These are phyloP conservation scores for Heliosperma pusillum DNA, from an alignment of 148 eudicot genomes.

Conservation along the genomic window DNA sequence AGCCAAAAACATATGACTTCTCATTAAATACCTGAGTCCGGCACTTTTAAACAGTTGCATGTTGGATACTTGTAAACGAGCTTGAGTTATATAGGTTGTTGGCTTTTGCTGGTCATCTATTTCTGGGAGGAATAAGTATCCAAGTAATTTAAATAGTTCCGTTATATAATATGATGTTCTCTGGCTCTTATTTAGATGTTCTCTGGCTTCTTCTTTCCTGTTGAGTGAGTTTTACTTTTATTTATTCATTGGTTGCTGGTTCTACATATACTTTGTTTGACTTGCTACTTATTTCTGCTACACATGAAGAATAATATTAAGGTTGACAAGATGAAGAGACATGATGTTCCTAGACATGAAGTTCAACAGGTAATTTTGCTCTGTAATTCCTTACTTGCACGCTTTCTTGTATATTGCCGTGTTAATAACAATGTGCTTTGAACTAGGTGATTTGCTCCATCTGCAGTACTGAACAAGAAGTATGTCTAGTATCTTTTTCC, in stretches of 20 bases:
- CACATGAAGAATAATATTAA: conserved; percentile 59
- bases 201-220: background rate
- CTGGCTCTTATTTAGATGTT: background rate
- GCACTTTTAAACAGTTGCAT: too few species aligned
- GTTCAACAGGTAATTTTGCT: conserved; percentile 46
- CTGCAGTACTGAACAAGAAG: conserved; percentile 93
- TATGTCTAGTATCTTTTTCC: conserved; percentile 27
- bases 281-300: conserved; percentile 9
- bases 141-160: too few species aligned
- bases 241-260: background rate
- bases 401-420: background rate
- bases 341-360: conserved; percentile 72
- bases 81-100: too few species aligned
- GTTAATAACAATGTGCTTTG: conserved; percentile 2
- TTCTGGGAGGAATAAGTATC: too few species aligned
- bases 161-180: too few species aligned
- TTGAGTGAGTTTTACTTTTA: background rate
- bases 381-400: background rate
- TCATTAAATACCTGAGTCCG: too few species aligned
- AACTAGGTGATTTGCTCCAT: conserved; percentile 79
- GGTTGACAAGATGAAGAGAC: conserved; percentile 56
- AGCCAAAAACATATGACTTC: too few species aligned
- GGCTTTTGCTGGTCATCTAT: too few species aligned
- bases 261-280: background rate
- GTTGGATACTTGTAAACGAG: too few species aligned